Conservation (phyloP, 441 rosid genomes). For the Croton laevigatus region DNA sequence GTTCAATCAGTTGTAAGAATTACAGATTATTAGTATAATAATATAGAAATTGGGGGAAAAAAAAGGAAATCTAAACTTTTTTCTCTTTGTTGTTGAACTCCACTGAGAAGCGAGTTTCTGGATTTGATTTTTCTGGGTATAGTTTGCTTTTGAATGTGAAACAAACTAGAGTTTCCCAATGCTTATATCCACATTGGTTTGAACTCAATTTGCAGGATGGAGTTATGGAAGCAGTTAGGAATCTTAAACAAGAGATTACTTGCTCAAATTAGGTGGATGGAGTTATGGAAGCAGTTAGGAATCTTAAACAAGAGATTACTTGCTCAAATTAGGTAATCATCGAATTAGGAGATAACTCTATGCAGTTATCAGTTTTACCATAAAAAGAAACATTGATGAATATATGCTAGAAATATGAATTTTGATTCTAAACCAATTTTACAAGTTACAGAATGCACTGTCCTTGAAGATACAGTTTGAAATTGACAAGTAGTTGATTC, state of each 20-base stretch:
- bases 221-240: constrained; percentile 27
- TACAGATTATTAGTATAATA: neutral
- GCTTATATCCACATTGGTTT: constrained; percentile 1
- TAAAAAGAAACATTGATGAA: neutral
- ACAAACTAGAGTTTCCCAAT: neutral
- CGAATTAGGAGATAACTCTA: neutral
- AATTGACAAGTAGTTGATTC: neutral
- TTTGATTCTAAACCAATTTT: neutral
- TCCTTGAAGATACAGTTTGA: neutral
- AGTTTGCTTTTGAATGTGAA: neutral
- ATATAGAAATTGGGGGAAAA: no score
- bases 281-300: constrained; percentile 27
- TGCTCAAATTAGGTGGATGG: constrained; percentile 31
- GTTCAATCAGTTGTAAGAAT: neutral
- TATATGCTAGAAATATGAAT: neutral
- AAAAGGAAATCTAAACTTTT: no score
- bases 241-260: constrained; percentile 26
- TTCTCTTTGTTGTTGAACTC: no score
- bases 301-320: constrained; percentile 26
- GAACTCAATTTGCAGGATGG: constrained; percentile 25
- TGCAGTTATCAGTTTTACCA: neutral
- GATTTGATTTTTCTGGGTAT: no score
- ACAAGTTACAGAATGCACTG: neutral
- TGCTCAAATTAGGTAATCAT: constrained; percentile 3
- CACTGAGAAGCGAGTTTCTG: no score